Evolutionary conservation across 192 early-diverging fungal genomes (phyloP), one percentile per base, ranked within the genome.

Genomic region (Backusella tarrabulga): DNA sequence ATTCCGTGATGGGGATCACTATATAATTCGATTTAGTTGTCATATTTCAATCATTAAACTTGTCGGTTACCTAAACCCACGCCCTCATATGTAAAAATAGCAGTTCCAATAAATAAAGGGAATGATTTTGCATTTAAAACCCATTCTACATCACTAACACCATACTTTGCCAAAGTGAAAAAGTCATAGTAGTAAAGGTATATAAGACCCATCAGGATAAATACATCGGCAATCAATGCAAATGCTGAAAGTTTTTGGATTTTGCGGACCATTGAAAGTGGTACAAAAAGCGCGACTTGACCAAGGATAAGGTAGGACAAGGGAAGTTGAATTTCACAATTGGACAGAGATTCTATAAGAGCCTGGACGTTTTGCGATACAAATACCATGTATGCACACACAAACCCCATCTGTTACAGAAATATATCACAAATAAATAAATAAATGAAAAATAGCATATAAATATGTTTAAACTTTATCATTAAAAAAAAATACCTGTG

Each of bases 301-400:
- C 91, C 76, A 15, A 94, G 70, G 71, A 97, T 93, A 17, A 91
- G 83, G 56, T 76, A 76, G 21, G 82, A 80, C 26, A 78, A 35
- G 46, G 83, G 44, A 19, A 87, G 84, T n/a, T 50, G 78, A 50
- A 85, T 78, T 44, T 78, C 80, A 84, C 96, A 97, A 68, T 91
- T 82, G 3, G 95, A 91, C 19, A 93, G 79, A 6, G 91, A 88
- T 79, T 92, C 91, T 67, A 93, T 80, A 69, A 92, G 84, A 38
- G 95, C 93, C 52, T 91, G 89, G 56, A 97, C 85, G 77, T 96
- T 98, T 77, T 95, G 92, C 2, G 93, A 91, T 7, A 98, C 92
- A 82, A 98, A 98, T 52, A 96, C 94, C 79, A 93, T 90, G 73
- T 96, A 95, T 3, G 94, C 96, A 76, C 95, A 97, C 75, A 93